phyloP scores from a whole-genome alignment of 331 rosid species.

The Prunus yedoensis region DNA sequence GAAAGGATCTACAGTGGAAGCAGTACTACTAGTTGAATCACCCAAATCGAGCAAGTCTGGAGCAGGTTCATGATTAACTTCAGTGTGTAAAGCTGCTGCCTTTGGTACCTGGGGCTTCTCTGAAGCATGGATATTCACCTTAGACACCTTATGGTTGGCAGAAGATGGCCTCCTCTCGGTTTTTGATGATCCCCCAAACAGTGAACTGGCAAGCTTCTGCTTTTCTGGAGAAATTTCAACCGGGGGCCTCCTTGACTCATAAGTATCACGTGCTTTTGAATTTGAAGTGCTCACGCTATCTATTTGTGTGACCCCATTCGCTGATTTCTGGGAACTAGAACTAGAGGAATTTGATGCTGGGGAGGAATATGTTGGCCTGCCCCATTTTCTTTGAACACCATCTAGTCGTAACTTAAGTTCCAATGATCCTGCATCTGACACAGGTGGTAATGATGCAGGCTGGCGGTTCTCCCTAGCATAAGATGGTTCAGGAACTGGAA shows the following conservation, averaged over 20 bases:
- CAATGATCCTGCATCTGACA: slow-evolving; percentile 57
- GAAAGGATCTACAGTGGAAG: slow-evolving; percentile 65
- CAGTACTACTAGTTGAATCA: slow-evolving; percentile 47
- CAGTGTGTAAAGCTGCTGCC: slow-evolving; percentile 34
- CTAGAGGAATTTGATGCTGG: slow-evolving; percentile 43
- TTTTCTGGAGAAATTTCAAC: slow-evolving; percentile 68
- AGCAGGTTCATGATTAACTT: slow-evolving; percentile 52
- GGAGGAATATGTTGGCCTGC: slow-evolving; percentile 62
- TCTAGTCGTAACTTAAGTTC: slow-evolving; percentile 78
- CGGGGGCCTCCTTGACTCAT: slow-evolving; percentile 51
- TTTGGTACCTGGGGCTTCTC: slow-evolving; percentile 50
- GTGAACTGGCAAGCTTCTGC: slow-evolving; percentile 91
- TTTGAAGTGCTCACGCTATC: slow-evolving; percentile 38
- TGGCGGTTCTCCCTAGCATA: slow-evolving; percentile 59
- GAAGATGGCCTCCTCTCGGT: slow-evolving; percentile 54
- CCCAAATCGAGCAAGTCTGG: slow-evolving; percentile 85
- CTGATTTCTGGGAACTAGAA: slow-evolving; percentile 55
- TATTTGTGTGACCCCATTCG: slow-evolving; percentile 49
- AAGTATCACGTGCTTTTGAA: slow-evolving; percentile 51
- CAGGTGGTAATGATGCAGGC: slow-evolving; percentile 41
- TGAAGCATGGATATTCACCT: slow-evolving; percentile 35
- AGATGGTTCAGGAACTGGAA: slow-evolving; percentile 65
- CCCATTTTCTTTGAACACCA: slow-evolving; percentile 93
- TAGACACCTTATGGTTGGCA: slow-evolving; percentile 50
- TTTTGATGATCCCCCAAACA: slow-evolving; percentile 76